These are phyloP conservation scores for Naganishia sp. DNA, from an alignment of 1,284 basidiomycete genomes.

Conservation along the genomic window DNA sequence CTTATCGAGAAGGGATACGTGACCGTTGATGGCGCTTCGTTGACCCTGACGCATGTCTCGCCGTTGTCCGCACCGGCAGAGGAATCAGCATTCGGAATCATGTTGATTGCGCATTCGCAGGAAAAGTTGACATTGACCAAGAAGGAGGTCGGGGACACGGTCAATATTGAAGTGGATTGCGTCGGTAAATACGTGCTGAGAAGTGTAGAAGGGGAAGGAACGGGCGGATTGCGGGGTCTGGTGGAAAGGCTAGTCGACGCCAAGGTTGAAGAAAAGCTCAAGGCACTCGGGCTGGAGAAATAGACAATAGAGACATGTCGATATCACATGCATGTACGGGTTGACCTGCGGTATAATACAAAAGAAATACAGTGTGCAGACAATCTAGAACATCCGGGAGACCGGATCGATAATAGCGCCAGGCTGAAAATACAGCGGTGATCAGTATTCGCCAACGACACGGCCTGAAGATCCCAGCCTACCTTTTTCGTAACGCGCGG, in stretches of 20 bases:
- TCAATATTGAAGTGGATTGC: conserved; percentile 80
- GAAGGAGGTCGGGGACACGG: conserved; percentile 75
- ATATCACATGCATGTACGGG: background rate
- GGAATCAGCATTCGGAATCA: conserved; percentile 75
- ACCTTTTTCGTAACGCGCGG: conserved; percentile 80
- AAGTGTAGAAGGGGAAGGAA: conserved; percentile 49
- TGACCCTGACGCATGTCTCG: conserved; percentile 80
- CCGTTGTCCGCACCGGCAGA: conserved; percentile 50
- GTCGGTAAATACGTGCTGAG: conserved; percentile 65
- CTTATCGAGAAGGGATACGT: conserved; percentile 96
- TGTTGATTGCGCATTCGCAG: conserved; percentile 95
- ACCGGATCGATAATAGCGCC: conserved; percentile 74
- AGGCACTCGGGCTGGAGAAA: conserved; percentile 15
- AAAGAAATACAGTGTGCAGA: conserved; percentile 8
- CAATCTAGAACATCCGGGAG: conserved; percentile 60
- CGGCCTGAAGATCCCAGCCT: background rate
- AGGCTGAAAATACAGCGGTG: conserved; percentile 50
- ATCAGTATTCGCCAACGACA: background rate
- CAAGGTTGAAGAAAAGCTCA: conserved; percentile 56
- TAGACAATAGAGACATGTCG: background rate
- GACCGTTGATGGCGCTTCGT: conserved; percentile 88
- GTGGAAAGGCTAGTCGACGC: conserved; percentile 74
- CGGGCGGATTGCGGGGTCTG: conserved; percentile 61
- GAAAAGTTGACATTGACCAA: conserved; percentile 77
- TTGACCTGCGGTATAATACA: background rate